Percentiles rank a stretch among this genome's conserved stretches.
phyloP scores from a whole-genome alignment of 805 yeast species.

The Gaillardinia entomophila region DNA sequence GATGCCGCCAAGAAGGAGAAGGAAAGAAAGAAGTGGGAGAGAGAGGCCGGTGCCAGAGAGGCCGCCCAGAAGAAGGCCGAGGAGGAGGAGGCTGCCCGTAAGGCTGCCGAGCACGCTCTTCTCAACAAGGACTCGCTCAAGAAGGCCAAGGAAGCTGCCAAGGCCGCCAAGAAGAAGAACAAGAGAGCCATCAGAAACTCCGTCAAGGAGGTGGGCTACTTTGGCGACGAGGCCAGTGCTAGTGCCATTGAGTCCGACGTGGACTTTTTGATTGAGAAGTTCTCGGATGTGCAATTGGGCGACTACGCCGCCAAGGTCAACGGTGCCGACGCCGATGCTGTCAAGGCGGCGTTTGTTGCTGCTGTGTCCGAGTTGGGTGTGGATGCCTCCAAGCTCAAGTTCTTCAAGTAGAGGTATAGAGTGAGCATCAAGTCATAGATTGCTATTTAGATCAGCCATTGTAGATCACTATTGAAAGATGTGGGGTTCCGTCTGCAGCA shows the following conservation, averaged over 20 bases:
- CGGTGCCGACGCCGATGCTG: constrained; percentile 46
- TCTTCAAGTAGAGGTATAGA: constrained; percentile 20
- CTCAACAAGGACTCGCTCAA: constrained; percentile 57
- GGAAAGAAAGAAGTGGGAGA: constrained; percentile 95
- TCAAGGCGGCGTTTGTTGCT: constrained; percentile 55
- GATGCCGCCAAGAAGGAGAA: constrained; percentile 92
- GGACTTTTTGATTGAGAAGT: constrained; percentile 68
- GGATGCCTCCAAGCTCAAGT: constrained; percentile 48
- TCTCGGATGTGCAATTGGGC: constrained; percentile 74
- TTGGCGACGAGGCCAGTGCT: constrained; percentile 70
- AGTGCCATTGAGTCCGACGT: constrained; percentile 71
- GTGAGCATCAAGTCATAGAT: neutral
- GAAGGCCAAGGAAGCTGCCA: constrained; percentile 90
- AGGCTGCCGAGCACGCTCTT: constrained; percentile 69
- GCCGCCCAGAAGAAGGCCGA: constrained; percentile 85
- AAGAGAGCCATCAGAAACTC: constrained; percentile 80
- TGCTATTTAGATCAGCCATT: no score
- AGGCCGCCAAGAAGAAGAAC: constrained; percentile 97
- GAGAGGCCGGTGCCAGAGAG: constrained; percentile 94
- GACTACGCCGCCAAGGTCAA: constrained; percentile 66
- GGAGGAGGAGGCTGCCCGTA: constrained; percentile 74
- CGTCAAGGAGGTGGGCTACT: constrained; percentile 79
- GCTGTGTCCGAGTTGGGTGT: constrained; percentile 49
- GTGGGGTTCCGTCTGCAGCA: no score
- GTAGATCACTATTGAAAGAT: no score